Base-by-base conservation (phyloP, 768 basidiomycete genomes). In the Pulveroboletus sp. region DNA sequence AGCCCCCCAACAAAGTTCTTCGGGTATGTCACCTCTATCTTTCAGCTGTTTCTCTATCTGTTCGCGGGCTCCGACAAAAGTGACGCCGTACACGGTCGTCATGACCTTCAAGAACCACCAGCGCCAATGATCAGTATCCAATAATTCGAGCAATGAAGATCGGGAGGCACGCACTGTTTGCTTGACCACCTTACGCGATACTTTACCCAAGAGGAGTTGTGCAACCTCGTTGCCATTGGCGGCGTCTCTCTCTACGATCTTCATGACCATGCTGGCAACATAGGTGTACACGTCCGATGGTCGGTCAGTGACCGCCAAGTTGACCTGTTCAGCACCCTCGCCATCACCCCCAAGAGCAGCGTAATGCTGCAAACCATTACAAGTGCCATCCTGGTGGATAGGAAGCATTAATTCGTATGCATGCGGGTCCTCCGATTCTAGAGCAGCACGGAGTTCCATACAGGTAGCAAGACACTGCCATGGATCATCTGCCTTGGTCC, bases 61-160 rank as follows among this genome's bases (percentile, higher is more conserved):
- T 8, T 91, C 90, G 38, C 92, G 81, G 18, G 96, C 96, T 32
- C 96, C 96, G 47, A 97, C 72, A 70, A 84, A 94, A 0, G 96
- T 99, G 14, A 99, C 94, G 18, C 96, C 95, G 64, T 98, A 98
- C 31, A 98, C 95, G 3, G 95, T 97, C 1, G 95, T 99, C 96
- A 99, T 99, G 56, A 97, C 91, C 84, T 87, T 55, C 2, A 21
- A 10, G 6, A 6, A 40, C 31, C 11, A 32, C 13, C 31, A 30
- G 6, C 11, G 36, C 39, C 39, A 28, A 28, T 11, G 26, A 36
- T 57, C 18, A 41, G 36, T 6, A 47, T 31, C 26, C 39, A 40
- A 32, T 7, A 11, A 44, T 6, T 33, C 9, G 9, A 31, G 31
- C 15, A 24, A 36, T 28, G 8, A 46, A 30, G 35, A 17, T 35